phyloP scores from a whole-genome alignment of 139 green algal species.

The Chlamydomonas sp. region DNA sequence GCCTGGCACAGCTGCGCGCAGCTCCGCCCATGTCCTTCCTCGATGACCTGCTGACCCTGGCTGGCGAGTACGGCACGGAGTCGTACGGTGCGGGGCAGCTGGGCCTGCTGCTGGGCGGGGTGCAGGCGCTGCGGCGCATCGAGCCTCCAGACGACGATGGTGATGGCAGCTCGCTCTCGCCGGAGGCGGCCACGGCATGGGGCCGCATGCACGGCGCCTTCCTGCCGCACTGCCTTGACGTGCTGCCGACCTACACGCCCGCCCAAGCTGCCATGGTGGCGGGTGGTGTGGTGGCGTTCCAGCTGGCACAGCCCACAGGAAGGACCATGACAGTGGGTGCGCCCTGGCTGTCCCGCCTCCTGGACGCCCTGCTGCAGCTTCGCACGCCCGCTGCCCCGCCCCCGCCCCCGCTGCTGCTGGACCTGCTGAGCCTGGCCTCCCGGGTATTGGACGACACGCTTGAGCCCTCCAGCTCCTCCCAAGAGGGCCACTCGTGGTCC shows the following conservation, averaged over 20 bases:
- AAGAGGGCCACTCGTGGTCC: neutral
- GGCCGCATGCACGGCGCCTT: neutral
- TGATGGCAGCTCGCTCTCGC: neutral
- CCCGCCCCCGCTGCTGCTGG: neutral
- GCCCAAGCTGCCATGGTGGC: conserved; percentile 12
- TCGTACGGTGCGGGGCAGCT: neutral
- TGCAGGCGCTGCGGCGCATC: conserved; percentile 1
- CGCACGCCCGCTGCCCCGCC: neutral
- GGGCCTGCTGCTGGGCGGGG: conserved; percentile 22
- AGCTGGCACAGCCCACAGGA: too few species aligned
- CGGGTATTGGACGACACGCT: neutral
- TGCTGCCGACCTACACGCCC: neutral
- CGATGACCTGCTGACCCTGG: neutral
- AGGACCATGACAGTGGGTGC: neutral
- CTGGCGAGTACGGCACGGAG: too few species aligned
- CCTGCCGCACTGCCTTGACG: neutral
- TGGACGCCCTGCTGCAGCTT: neutral
- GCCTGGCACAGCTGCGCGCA: conserved; percentile 13
- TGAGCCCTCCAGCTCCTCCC: neutral
- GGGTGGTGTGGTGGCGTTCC: neutral
- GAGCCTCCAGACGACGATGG: neutral
- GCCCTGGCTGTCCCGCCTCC: neutral
- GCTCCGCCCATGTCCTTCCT: neutral
- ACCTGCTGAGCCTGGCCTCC: conserved; percentile 1
- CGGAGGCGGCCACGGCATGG: neutral